Percentiles rank a stretch among this genome's conserved stretches.
These are phyloP conservation scores for Chaetothyriales sp. DNA, from an alignment of 2,329 filamentous ascomycete species.

Conservation along the genomic window DNA sequence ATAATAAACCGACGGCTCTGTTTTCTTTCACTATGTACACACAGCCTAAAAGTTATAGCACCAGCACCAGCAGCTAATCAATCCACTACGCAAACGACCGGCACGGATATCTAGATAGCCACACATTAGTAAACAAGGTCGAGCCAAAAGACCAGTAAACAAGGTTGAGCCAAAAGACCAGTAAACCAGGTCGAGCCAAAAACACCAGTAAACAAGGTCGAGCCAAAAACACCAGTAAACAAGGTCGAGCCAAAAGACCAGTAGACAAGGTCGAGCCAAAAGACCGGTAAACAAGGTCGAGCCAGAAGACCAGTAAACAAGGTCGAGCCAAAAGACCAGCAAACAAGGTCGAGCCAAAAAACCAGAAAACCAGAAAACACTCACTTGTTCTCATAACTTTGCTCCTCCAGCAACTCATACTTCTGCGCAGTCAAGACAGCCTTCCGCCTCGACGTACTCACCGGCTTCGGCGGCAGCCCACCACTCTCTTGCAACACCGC, in stretches of 20 bases:
- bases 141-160: constrained; percentile 4
- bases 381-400: constrained; percentile 58
- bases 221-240: background rate
- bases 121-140: constrained; percentile 40
- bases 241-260: too few species aligned
- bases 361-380: constrained; percentile 24
- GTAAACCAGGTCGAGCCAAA: background rate
- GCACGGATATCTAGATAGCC: constrained; percentile 30
- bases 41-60: too few species aligned
- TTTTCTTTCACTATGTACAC: background rate
- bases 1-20: too few species aligned
- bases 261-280: constrained; percentile 7
- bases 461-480: constrained; percentile 77
- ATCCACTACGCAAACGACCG: constrained; percentile 27
- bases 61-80: too few species aligned
- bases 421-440: constrained; percentile 45
- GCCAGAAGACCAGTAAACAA: constrained; percentile 39
- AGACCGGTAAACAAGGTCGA: background rate
- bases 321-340: constrained; percentile 7
- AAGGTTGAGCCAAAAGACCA: too few species aligned
- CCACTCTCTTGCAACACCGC: constrained; percentile 52
- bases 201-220: constrained; percentile 40
- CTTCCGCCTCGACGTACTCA: constrained; percentile 44
- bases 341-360: constrained; percentile 7
- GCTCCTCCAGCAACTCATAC: constrained; percentile 54